These are phyloP conservation scores for Hydnomerulius pinastri DNA, from an alignment of 768 basidiomycete species.

Conservation along the genomic window DNA sequence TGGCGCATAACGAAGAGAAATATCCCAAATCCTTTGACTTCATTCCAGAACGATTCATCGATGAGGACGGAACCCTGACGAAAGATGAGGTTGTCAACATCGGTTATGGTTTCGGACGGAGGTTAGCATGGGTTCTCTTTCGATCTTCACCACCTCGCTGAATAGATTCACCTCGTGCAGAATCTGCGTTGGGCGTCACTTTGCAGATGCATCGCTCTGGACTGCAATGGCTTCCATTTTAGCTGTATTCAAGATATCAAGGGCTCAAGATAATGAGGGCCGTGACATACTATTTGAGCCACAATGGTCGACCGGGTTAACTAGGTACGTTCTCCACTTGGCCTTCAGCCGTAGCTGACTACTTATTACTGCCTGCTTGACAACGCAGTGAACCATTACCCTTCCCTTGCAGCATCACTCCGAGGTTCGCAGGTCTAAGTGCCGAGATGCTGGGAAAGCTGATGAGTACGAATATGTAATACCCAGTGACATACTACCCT, in stretches of 20 bases:
- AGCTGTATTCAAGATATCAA: background rate
- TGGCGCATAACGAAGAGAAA: slow-evolving; percentile 15
- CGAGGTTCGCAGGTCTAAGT: background rate
- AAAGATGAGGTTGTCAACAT: background rate
- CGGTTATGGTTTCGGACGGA: background rate
- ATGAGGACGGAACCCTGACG: slow-evolving; percentile 4
- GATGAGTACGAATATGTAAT: slow-evolving; percentile 21
- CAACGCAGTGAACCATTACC: background rate
- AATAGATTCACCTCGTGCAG: too few relatives aligned
- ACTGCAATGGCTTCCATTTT: background rate
- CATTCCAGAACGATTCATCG: slow-evolving; percentile 38
- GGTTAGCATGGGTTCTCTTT: background rate
- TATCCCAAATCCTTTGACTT: slow-evolving; percentile 37
- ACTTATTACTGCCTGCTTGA: background rate
- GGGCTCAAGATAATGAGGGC: background rate
- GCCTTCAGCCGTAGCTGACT: background rate
- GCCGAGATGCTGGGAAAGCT: background rate
- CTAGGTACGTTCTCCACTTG: background rate
- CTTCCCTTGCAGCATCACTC: slow-evolving; percentile 1
- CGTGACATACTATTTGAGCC: background rate
- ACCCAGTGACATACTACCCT: too few relatives aligned
- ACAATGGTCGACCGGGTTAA: background rate
- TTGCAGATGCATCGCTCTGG: slow-evolving; percentile 4
- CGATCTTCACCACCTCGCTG: background rate
- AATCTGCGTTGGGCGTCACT: slow-evolving; percentile 1